These are phyloP conservation scores for Ceriops tagal DNA, from an alignment of 345 rosid genomes.

Conservation along the genomic window DNA sequence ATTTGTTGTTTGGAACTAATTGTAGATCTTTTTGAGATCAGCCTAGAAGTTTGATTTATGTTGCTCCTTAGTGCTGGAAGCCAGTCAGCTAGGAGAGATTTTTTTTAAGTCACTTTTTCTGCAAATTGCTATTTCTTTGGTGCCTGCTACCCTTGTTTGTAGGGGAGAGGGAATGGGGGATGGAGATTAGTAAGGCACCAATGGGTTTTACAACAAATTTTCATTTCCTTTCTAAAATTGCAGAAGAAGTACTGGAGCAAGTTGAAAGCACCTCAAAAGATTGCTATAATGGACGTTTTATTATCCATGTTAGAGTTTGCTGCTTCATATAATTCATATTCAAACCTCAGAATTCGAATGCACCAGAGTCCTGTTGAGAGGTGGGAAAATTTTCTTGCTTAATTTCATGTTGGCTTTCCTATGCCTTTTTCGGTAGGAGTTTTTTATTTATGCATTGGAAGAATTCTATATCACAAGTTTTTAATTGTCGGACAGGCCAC, in stretches of 20 bases:
- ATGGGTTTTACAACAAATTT: not conserved
- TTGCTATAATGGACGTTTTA: conserved; percentile 80
- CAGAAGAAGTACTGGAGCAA: conserved; percentile 93
- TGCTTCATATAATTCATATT: conserved; percentile 79
- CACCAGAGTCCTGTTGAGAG: conserved; percentile 77
- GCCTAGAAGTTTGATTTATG: too few relatives aligned
- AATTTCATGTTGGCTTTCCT: not conserved
- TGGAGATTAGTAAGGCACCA: not conserved
- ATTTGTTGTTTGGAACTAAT: not conserved
- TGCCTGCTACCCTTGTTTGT: not conserved
- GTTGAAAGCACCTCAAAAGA: conserved; percentile 71
- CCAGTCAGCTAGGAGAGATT: not conserved
- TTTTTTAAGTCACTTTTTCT: not conserved
- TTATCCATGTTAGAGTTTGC: conserved; percentile 86
- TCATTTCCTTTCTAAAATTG: conserved; percentile 24
- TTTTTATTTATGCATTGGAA: conserved; percentile 1
- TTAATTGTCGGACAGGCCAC: conserved; percentile 60
- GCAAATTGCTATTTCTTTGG: not conserved
- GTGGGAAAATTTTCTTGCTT: conserved; percentile 30
- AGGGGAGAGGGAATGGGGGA: not conserved
- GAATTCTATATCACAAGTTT: conserved; percentile 7
- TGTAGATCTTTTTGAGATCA: not conserved
- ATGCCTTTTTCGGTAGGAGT: not conserved
- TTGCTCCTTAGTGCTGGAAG: not conserved
- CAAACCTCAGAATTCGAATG: conserved; percentile 80